Evolutionary conservation across 345 rosid species (phyloP).

Genomic region (Pseudoturritis turrita): DNA sequence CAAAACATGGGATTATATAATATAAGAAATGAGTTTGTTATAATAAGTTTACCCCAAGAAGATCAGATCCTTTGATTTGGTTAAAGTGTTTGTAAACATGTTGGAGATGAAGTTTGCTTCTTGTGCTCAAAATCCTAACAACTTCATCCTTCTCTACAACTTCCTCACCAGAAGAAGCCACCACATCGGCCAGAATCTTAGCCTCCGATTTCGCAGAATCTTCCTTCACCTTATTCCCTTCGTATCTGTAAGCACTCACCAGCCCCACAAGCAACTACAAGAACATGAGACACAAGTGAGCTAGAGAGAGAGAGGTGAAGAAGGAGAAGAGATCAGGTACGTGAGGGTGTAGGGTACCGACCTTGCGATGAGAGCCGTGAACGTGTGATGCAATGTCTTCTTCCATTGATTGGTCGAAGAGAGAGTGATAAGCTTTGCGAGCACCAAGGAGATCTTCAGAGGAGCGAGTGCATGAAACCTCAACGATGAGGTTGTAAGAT

Average conservation of each 20-base stretch:
- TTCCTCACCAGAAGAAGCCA: slow-evolving; percentile 38
- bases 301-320: background rate
- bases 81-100: slow-evolving; percentile 46
- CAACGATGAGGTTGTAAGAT: slow-evolving; percentile 51
- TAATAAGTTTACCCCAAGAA: slow-evolving; percentile 50
- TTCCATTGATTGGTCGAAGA: slow-evolving; percentile 71
- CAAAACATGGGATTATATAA: background rate
- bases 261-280: slow-evolving; percentile 77
- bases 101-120: slow-evolving; percentile 77
- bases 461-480: slow-evolving; percentile 79
- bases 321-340: background rate
- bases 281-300: background rate
- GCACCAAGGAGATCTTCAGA: slow-evolving; percentile 75
- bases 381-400: slow-evolving; percentile 67
- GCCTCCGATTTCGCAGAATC: slow-evolving; percentile 66
- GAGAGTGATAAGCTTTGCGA: slow-evolving; percentile 89
- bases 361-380: slow-evolving; percentile 51
- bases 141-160: slow-evolving; percentile 56
- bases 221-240: slow-evolving; percentile 58
- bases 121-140: slow-evolving; percentile 62
- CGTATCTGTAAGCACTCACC: slow-evolving; percentile 90
- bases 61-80: slow-evolving; percentile 41
- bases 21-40: background rate
- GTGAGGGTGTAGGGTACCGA: slow-evolving; percentile 1
- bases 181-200: slow-evolving; percentile 36